These are phyloP conservation scores for Capniomyces stellatus DNA, from an alignment of 371 early-diverging fungal species.

Conservation along the genomic window DNA sequence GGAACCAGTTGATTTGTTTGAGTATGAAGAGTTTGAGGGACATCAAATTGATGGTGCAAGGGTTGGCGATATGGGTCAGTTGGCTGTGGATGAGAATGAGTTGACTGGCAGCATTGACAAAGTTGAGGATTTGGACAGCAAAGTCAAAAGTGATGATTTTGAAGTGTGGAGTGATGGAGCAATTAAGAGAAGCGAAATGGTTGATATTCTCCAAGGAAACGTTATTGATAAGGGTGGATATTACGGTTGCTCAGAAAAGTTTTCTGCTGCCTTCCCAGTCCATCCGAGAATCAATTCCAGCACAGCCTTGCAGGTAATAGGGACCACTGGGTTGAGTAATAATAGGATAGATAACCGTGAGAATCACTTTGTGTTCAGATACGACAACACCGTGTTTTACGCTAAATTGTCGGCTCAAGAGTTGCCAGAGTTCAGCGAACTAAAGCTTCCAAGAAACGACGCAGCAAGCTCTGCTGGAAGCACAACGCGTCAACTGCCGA, in stretches of 20 bases:
- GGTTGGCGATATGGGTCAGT: no score
- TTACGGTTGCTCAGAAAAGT: conserved; percentile 19
- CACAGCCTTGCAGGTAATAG: conserved; percentile 13
- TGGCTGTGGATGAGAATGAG: not conserved
- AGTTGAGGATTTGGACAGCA: no score
- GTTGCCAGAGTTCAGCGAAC: not conserved
- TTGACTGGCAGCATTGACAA: not conserved
- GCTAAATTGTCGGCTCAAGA: conserved; percentile 9
- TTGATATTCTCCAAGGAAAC: conserved; percentile 8
- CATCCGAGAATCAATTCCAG: conserved; percentile 18
- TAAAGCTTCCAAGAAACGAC: not conserved
- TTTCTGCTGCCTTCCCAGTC: conserved; percentile 14
- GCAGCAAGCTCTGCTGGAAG: no score
- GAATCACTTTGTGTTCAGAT: conserved; percentile 23
- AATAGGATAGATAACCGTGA: conserved; percentile 16
- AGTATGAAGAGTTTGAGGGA: no score
- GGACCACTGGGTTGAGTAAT: conserved; percentile 18
- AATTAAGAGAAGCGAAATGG: not conserved
- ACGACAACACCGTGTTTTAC: conserved; percentile 18
- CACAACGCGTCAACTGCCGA: no score
- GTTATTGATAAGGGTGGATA: conserved; percentile 12
- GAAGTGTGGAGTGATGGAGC: no score
- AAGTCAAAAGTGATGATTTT: no score
- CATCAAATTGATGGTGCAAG: no score
- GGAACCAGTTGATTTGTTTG: no score